Base-by-base conservation (phyloP, 768 basidiomycete genomes). In the Mycena crocata region DNA sequence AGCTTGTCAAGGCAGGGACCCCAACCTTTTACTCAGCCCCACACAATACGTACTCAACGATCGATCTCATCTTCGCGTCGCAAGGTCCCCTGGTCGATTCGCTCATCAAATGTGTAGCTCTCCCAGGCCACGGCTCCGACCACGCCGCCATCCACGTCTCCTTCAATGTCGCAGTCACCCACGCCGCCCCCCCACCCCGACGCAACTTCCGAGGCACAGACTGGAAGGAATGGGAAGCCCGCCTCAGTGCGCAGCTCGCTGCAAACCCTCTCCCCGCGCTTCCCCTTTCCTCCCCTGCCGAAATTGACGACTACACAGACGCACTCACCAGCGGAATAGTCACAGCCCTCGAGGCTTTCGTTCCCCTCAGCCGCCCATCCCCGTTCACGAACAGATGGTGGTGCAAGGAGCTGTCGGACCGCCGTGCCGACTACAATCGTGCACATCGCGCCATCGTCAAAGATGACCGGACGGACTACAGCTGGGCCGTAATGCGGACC, bases 41-140 rank as follows among this genome's bases (percentile, higher is more conserved):
- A 17, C 37, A 37, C 37, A 9, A 37, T 10, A 49, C 28, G n/a
- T n/a, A n/a, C n/a, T n/a, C n/a, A n/a, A n/a, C n/a, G n/a, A n/a
- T n/a, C n/a, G n/a, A n/a, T n/a, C 19, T 49, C 3, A 17, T 49
- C 2, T 17, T 49, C 19, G 48, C 28, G 12, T 49, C 48, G 1
- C 14, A 12, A 19, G 51, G 50, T 21, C 23, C 10, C 17, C 51
- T 52, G 5, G n/a, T n/a, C n/a, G 51, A 52, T 7, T 23, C 3
- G 5, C 34, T 55, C 17, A 23, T 55, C 37, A 55, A 55, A 26
- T 55, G 54, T 17, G 17, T 1, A 23, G 30, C 54, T 5, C 12
- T 26, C 3, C 54, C 54, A 8, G 54, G 54, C 23, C 54, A 55
- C n/a, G 54, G 54, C 26, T 55, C 54, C 6, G 54, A 55, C 54